Evolutionary conservation across 2,329 filamentous ascomycete genomes (phyloP).

Genomic region (Diaporthe humulicola): DNA sequence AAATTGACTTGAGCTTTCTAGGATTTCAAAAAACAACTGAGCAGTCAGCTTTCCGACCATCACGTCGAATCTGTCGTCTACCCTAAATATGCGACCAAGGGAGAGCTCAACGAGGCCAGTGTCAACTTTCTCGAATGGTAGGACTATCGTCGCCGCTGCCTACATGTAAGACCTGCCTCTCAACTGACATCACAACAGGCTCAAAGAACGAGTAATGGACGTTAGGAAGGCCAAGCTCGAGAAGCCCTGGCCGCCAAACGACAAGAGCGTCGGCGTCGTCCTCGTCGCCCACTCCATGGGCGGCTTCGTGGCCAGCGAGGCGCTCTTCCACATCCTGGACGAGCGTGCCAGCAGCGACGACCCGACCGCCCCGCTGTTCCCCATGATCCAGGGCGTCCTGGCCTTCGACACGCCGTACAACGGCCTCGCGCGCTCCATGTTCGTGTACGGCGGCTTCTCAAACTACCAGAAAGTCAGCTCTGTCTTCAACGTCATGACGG

Average conservation of each 20-base stretch:
- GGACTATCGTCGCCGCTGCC: neutral
- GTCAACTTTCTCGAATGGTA: conserved; percentile 63
- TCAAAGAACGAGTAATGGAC: conserved; percentile 85
- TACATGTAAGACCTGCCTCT: neutral
- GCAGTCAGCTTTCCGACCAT: conserved; percentile 71
- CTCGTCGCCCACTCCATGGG: conserved; percentile 89
- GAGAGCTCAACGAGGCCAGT: conserved; percentile 69
- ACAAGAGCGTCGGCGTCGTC: conserved; percentile 84
- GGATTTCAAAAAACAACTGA: conserved; percentile 71
- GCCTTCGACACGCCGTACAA: conserved; percentile 90
- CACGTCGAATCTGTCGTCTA: conserved; percentile 74
- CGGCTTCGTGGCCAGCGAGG: conserved; percentile 87
- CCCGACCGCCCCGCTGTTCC: conserved; percentile 69
- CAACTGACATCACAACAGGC: conserved; percentile 60
- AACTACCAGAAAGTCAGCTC: conserved; percentile 70
- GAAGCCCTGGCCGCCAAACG: conserved; percentile 82
- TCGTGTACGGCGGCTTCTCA: conserved; percentile 71
- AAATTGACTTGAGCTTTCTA: conserved; percentile 38
- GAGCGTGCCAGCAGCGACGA: conserved; percentile 62
- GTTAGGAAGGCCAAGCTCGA: conserved; percentile 77
- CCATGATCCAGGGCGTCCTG: conserved; percentile 83
- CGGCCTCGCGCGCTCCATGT: conserved; percentile 71
- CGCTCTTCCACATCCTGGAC: conserved; percentile 78
- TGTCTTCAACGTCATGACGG: conserved; percentile 70
- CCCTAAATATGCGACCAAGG: conserved; percentile 80